These are phyloP conservation scores for Colletotrichum sidae DNA, from an alignment of 2,329 filamentous ascomycete species.

Conservation along the genomic window DNA sequence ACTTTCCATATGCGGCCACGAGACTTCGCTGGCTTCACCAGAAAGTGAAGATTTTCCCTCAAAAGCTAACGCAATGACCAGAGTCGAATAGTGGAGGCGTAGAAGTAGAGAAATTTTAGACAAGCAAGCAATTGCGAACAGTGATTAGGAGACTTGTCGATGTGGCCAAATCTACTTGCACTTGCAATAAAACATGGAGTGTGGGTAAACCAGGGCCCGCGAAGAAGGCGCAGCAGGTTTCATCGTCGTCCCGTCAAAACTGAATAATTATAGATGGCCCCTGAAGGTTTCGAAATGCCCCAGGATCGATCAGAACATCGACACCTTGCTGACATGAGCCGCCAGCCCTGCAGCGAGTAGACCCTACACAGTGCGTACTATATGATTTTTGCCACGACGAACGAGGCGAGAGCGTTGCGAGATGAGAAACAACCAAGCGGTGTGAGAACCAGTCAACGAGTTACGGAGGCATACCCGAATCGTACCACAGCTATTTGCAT, in stretches of 20 bases:
- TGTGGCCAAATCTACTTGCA: conserved; percentile 6
- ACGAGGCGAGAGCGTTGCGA: conserved; percentile 4
- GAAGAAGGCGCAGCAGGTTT: conserved; percentile 45
- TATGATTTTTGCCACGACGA: conserved; percentile 1
- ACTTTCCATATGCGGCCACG: too few species aligned
- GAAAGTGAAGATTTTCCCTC: too few species aligned
- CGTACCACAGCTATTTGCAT: conserved; percentile 25
- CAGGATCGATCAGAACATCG: conserved; percentile 14
- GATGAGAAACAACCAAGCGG: conserved; percentile 9
- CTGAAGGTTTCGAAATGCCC: conserved; percentile 29
- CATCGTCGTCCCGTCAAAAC: conserved; percentile 39
- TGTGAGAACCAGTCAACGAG: conserved; percentile 12
- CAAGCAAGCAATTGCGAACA: background rate
- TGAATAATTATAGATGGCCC: conserved; percentile 25
- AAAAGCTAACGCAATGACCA: too few species aligned
- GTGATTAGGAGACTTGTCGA: conserved; percentile 15
- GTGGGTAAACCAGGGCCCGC: conserved; percentile 13
- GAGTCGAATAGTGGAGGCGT: too few species aligned
- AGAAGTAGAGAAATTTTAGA: conserved; percentile 5
- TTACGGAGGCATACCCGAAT: conserved; percentile 14
- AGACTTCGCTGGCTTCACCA: too few species aligned
- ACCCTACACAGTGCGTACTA: background rate
- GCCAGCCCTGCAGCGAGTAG: conserved; percentile 19
- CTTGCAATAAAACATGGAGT: conserved; percentile 13
- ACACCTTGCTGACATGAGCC: background rate